Conservation (phyloP, 73 alveolate species). For the Paramecium caudatum region DNA sequence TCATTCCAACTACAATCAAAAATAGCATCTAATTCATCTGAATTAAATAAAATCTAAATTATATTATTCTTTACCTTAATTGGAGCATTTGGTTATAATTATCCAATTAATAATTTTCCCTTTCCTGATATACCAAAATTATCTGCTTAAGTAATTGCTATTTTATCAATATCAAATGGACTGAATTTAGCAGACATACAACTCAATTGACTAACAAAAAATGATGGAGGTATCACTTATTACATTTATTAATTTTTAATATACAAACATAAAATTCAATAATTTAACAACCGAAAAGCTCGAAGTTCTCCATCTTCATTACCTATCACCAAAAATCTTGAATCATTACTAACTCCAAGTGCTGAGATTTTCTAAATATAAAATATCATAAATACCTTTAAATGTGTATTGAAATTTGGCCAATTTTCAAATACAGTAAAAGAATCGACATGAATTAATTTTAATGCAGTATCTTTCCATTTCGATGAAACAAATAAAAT, state of each 20-base stretch:
- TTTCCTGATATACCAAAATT: constrained; percentile 90
- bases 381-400: constrained; percentile 8
- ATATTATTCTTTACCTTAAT: not conserved
- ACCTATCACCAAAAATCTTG: constrained; percentile 55
- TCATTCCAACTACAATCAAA: constrained; percentile 94
- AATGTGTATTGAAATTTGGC: constrained; percentile 54
- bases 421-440: constrained; percentile 75
- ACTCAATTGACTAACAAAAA: constrained; percentile 1
- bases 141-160: constrained; percentile 89
- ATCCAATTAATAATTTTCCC: constrained; percentile 74
- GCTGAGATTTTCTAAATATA: constrained; percentile 50
- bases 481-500: constrained; percentile 57
- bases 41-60: constrained; percentile 34
- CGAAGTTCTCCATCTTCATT: constrained; percentile 60
- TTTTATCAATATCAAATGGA: constrained; percentile 85
- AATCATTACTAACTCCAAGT: constrained; percentile 41
- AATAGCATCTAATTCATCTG: constrained; percentile 85
- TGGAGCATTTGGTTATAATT: constrained; percentile 26
- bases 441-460: constrained; percentile 68
- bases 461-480: constrained; percentile 74
- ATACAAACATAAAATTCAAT: constrained; percentile 48
- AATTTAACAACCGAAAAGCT: constrained; percentile 56
- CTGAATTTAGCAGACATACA: constrained; percentile 86
- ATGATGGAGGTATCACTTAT: not conserved
- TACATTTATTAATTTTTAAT: not conserved